Evolutionary conservation across 1,139 yeast genomes (phyloP), one percentile per base, ranked within the genome.

Genomic region (Magnusiomyces sp.): DNA sequence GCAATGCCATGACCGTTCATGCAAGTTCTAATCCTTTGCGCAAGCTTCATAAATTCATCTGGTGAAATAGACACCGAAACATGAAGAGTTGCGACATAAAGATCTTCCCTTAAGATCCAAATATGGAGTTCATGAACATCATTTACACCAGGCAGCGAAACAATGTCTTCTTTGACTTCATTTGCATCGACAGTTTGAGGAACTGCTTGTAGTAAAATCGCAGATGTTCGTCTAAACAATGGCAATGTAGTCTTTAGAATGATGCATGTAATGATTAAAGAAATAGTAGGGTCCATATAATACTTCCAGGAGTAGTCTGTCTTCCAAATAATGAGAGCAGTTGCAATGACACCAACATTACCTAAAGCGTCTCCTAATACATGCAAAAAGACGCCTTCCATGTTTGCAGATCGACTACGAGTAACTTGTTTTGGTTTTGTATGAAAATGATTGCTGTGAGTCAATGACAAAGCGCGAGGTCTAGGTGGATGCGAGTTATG

Each of bases 301-400:
- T 69, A 89, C 63, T 79, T 81, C 96, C 98, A 92, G 1, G 86
- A 74, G 64, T 76, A 90, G 59, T 87, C 81, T 0, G 97, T 89
- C 66, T 85, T 83, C 97, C 97, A 90, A 60, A 92, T 90, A 59
- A 92, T 83, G 39, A 92, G 58, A 1, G 97, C 98, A 1, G 97
- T 83, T 13, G 76, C 66, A 54, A 92, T 92, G 49, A 92, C 98
- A 57, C 98, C 98, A 51, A 92, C 71, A 63, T 92, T 92, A 56
- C 98, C 98, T 54, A 92, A 72, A 1, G 97, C 97, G 66, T 92
- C 98, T 43, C 98, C 98, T 59, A 92, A 58, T 5, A 92, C 98
- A 64, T 92, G 98, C 60, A 92, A 73, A 62, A 87, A 92, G 4
- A 92, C 97, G 55, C 98, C 97, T 61, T 88, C 94, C 97, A 92